phyloP scores from a whole-genome alignment of 2,329 filamentous ascomycete species.

The Furcasterigmium sp. region DNA sequence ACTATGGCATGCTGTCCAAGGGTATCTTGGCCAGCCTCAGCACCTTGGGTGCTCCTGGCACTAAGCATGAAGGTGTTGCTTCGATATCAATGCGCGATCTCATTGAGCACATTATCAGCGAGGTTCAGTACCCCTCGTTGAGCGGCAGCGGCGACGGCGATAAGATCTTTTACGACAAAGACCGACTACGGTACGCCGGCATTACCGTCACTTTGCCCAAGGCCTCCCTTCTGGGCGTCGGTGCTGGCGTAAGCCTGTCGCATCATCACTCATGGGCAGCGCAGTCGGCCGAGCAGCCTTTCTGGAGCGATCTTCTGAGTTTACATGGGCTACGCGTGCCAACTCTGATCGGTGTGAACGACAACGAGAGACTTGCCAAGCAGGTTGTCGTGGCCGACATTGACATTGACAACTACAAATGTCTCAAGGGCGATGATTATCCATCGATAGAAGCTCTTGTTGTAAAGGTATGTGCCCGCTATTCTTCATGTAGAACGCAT shows the following conservation, averaged over 20 bases:
- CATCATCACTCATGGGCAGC: conserved; percentile 12
- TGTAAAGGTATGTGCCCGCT: conserved; percentile 49
- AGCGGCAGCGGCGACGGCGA: neutral
- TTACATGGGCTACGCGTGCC: conserved; percentile 58
- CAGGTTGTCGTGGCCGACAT: conserved; percentile 62
- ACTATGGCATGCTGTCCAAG: conserved; percentile 70
- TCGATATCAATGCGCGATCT: neutral
- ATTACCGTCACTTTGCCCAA: conserved; percentile 59
- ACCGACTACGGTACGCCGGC: conserved; percentile 37
- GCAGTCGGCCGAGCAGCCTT: neutral
- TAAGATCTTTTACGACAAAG: conserved; percentile 10
- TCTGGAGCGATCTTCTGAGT: conserved; percentile 29
- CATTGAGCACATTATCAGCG: neutral
- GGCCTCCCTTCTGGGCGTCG: conserved; percentile 61
- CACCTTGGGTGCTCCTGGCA: conserved; percentile 26
- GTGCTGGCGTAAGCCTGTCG: conserved; percentile 49
- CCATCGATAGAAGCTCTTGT: conserved; percentile 52
- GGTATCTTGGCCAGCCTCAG: conserved; percentile 38
- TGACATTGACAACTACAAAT: conserved; percentile 49
- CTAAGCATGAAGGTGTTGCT: neutral
- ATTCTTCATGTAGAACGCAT: neutral
- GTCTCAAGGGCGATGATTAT: conserved; percentile 41
- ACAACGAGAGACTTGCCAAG: conserved; percentile 61
- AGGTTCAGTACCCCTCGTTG: conserved; percentile 3
- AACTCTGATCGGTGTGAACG: conserved; percentile 67